These are phyloP conservation scores for Schizonepeta tenuifolia DNA, from an alignment of 257 asterid species.

Conservation along the genomic window DNA sequence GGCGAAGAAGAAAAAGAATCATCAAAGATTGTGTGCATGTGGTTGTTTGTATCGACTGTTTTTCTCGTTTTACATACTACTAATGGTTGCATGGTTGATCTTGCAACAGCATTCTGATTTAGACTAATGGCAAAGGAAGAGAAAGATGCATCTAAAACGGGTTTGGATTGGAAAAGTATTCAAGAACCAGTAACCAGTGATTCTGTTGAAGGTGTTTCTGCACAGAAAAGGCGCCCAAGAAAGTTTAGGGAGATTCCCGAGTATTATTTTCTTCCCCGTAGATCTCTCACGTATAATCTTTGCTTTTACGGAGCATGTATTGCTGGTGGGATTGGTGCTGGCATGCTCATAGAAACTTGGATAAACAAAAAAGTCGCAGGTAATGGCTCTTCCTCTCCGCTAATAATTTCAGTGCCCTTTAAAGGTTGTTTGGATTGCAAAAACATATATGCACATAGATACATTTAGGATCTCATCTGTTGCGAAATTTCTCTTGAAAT, in stretches of 20 bases:
- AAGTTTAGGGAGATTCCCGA: constrained; percentile 81
- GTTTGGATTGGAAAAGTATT: constrained; percentile 69
- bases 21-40: background rate
- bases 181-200: constrained; percentile 44
- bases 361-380: constrained; percentile 84
- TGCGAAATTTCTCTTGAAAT: background rate
- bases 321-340: constrained; percentile 88
- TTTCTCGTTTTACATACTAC: background rate
- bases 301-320: constrained; percentile 65
- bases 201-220: constrained; percentile 46
- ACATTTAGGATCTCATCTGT: background rate
- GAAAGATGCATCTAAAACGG: constrained; percentile 45
- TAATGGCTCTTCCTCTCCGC: constrained; percentile 23
- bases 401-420: constrained; percentile 6
- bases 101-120: constrained; percentile 24
- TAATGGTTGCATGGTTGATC: constrained; percentile 19
- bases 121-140: constrained; percentile 54
- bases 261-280: constrained; percentile 78
- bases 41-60: background rate
- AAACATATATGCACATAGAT: background rate
- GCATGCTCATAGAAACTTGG: constrained; percentile 81
- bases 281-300: constrained; percentile 52
- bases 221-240: constrained; percentile 66
- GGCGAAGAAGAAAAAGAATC: constrained; percentile 56
- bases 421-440: background rate